phyloP scores from a whole-genome alignment of 306 rosid species.

The Geum urbanum region DNA sequence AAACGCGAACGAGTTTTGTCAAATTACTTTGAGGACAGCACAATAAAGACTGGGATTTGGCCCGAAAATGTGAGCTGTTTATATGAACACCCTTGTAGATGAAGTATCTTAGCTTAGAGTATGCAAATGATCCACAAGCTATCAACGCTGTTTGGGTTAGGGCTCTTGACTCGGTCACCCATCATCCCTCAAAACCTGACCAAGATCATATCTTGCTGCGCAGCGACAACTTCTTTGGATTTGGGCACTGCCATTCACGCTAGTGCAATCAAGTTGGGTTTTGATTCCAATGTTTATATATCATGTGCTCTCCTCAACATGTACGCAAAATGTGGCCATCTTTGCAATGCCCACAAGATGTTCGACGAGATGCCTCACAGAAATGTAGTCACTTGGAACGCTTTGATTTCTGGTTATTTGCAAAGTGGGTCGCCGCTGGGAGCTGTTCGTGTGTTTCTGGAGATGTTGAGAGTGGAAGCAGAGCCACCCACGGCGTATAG shows the following conservation, averaged over 20 bases:
- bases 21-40: too few species aligned
- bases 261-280: slow-evolving; percentile 33
- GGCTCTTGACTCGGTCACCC: slow-evolving; percentile 12
- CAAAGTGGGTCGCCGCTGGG: slow-evolving; percentile 20
- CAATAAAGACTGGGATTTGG: too few species aligned
- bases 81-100: too few species aligned
- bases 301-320: slow-evolving; percentile 34
- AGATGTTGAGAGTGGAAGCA: slow-evolving; percentile 32
- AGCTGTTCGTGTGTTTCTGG: slow-evolving; percentile 25
- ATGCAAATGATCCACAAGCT: background rate
- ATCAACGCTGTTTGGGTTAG: slow-evolving; percentile 6
- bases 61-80: too few species aligned
- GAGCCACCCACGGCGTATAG: slow-evolving; percentile 36
- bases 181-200: slow-evolving; percentile 32
- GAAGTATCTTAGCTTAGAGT: too few species aligned
- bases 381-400: slow-evolving; percentile 42
- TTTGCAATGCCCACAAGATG: slow-evolving; percentile 29
- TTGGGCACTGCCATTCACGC: slow-evolving; percentile 27
- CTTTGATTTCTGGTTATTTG: slow-evolving; percentile 30
- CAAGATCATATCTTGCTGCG: slow-evolving; percentile 26
- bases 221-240: slow-evolving; percentile 24
- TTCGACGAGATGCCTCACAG: slow-evolving; percentile 35
- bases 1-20: too few species aligned
- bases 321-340: slow-evolving; percentile 27
- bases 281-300: slow-evolving; percentile 28